A percentile compares a stretch with the other conserved stretches of the same genome.
Evolutionary conservation across 2,329 filamentous ascomycete genomes (phyloP).

Genomic region (Nigrospora sphaerica): DNA sequence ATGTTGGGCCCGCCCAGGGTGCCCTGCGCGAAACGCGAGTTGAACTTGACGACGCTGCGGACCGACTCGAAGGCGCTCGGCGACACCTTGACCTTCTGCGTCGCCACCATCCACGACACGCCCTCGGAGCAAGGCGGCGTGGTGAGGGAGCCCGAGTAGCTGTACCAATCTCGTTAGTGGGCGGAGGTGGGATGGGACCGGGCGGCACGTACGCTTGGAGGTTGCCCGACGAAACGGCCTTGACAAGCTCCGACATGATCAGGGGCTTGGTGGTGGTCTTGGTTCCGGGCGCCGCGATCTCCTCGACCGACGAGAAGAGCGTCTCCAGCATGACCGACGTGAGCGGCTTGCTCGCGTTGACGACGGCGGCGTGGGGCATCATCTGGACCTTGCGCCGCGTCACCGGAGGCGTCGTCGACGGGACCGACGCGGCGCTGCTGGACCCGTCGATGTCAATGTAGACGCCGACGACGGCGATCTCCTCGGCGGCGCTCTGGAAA

Average conservation of each 20-base stretch:
- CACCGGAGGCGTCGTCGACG: conserved; percentile 3
- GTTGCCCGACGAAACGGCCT: conserved; percentile 24
- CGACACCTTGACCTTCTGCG: conserved; percentile 30
- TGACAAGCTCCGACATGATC: conserved; percentile 34
- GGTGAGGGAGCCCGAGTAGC: conserved; percentile 39
- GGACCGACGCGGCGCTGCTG: conserved; percentile 7
- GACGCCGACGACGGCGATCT: conserved; percentile 35
- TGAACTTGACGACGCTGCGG: conserved; percentile 38
- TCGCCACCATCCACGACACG: conserved; percentile 40
- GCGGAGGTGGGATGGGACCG: background rate
- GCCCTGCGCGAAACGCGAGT: conserved; percentile 38
- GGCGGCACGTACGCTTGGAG: conserved; percentile 27
- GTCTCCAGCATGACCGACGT: conserved; percentile 36
- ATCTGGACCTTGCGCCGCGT: conserved; percentile 23
- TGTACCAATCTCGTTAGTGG: conserved; percentile 6
- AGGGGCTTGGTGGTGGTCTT: conserved; percentile 31
- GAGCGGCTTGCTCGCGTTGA: conserved; percentile 26
- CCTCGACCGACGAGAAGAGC: conserved; percentile 32
- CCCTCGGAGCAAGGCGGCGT: conserved; percentile 42
- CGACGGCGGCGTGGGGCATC: conserved; percentile 32
- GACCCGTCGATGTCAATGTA: conserved; percentile 31
- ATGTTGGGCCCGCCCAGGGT: conserved; percentile 30
- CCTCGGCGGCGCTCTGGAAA: conserved; percentile 34
- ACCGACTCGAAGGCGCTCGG: conserved; percentile 28
- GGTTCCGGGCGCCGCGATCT: conserved; percentile 35